These are phyloP conservation scores for Ophiosphaerella narmari DNA, from an alignment of 2,329 filamentous ascomycete genomes.

Conservation along the genomic window DNA sequence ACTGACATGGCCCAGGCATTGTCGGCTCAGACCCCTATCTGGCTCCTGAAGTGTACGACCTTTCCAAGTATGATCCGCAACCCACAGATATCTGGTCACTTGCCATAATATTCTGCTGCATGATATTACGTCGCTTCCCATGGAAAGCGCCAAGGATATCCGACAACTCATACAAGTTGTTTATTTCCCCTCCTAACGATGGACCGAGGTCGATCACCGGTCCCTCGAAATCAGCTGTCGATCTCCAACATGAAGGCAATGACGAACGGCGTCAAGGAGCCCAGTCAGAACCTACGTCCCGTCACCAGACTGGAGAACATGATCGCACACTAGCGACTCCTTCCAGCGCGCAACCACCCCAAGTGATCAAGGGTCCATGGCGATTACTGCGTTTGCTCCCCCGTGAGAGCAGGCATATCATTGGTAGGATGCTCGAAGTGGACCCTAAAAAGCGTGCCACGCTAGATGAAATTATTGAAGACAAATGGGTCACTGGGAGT, in stretches of 20 bases:
- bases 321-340: conserved; percentile 24
- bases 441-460: conserved; percentile 81
- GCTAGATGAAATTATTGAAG: conserved; percentile 82
- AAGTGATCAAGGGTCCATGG: conserved; percentile 88
- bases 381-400: conserved; percentile 84
- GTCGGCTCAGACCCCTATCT: conserved; percentile 93
- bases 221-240: conserved; percentile 36
- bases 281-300: conserved; percentile 49
- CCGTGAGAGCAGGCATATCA: conserved; percentile 85
- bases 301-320: conserved; percentile 39
- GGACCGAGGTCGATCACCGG: conserved; percentile 39
- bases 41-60: conserved; percentile 94
- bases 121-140: conserved; percentile 91
- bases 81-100: conserved; percentile 97
- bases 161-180: conserved; percentile 94
- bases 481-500: conserved; percentile 87
- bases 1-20: conserved; percentile 59
- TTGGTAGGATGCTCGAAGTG: conserved; percentile 89
- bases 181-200: conserved; percentile 77
- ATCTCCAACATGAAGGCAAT: conserved; percentile 43
- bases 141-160: conserved; percentile 94
- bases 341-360: conserved; percentile 37
- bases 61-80: conserved; percentile 89
- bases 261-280: conserved; percentile 34
- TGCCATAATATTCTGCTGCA: conserved; percentile 98